Percentiles rank a stretch among this genome's conserved stretches.
These are phyloP conservation scores for Rubroboletus pulcherrimus DNA, from an alignment of 768 basidiomycete genomes.

Conservation along the genomic window DNA sequence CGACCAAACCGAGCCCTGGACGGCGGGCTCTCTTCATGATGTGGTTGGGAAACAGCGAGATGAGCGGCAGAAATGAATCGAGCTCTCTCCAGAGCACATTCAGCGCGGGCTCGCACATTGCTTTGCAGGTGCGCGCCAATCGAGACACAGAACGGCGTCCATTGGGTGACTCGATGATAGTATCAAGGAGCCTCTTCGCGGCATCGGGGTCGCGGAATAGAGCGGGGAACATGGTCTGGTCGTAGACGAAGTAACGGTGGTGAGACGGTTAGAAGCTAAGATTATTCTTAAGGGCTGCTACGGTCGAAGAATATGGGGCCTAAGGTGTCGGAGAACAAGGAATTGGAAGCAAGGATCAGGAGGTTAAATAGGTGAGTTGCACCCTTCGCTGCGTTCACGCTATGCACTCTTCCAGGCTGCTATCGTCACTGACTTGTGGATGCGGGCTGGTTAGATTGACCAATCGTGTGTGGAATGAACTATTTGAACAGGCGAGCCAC, in stretches of 20 bases:
- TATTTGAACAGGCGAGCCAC: conserved; percentile 24
- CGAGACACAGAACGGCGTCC: conserved; percentile 68
- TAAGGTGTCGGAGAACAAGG: conserved; percentile 37
- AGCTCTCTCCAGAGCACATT: conserved; percentile 74
- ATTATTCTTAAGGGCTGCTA: conserved; percentile 26
- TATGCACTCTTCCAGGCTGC: conserved; percentile 35
- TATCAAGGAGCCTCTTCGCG: conserved; percentile 48
- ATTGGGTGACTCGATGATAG: conserved; percentile 52
- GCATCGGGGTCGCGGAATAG: conserved; percentile 64
- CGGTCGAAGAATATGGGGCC: conserved; percentile 32
- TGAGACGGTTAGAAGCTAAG: conserved; percentile 31
- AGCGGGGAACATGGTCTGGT: conserved; percentile 48
- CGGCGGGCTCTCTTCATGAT: conserved; percentile 66
- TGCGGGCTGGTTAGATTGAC: conserved; percentile 28
- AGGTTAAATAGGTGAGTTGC: conserved; percentile 35
- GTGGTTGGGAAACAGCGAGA: conserved; percentile 66
- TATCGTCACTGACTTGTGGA: conserved; percentile 30
- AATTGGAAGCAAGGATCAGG: conserved; percentile 33
- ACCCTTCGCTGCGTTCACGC: conserved; percentile 40
- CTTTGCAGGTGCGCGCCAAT: conserved; percentile 70
- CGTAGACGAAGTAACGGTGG: conserved; percentile 42
- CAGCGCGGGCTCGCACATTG: conserved; percentile 69
- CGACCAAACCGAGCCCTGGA: conserved; percentile 74
- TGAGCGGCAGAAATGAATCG: conserved; percentile 67
- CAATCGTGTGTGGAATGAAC: conserved; percentile 24